Percentiles rank a stretch among this genome's conserved stretches.
Conservation (phyloP, 495 filamentous ascomycete genomes). For the Trichoderma asperelloides region DNA sequence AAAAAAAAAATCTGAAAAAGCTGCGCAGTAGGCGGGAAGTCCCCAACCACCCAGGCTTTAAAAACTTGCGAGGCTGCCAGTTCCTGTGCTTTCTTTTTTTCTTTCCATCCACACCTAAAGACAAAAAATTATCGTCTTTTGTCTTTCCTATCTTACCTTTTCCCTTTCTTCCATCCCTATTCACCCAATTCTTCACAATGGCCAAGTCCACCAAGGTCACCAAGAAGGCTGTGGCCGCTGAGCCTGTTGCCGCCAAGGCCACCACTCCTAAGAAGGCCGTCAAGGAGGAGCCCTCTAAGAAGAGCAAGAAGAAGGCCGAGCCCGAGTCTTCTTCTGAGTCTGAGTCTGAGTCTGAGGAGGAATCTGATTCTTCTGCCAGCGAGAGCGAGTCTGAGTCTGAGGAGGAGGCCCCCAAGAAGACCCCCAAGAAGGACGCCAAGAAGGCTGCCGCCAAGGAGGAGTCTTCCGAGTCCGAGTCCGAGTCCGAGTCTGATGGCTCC, state of each 20-base stretch:
- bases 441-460: slow-evolving; percentile 21
- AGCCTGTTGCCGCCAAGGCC: slow-evolving; percentile 34
- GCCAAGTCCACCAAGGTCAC: slow-evolving; percentile 34
- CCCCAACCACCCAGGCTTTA: slow-evolving; percentile 15
- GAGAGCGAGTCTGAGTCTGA: slow-evolving; percentile 25
- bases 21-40: slow-evolving; percentile 12
- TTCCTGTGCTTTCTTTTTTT: slow-evolving; percentile 10
- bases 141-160: slow-evolving; percentile 15
- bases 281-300: slow-evolving; percentile 36
- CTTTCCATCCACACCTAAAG: slow-evolving; percentile 11
- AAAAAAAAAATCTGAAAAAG: slow-evolving; percentile 14
- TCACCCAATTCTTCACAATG: slow-evolving; percentile 32
- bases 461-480: slow-evolving; percentile 20
- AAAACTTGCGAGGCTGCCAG: slow-evolving; percentile 13
- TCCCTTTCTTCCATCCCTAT: slow-evolving; percentile 12
- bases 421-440: slow-evolving; percentile 21
- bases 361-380: slow-evolving; percentile 26
- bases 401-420: slow-evolving; percentile 37
- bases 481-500: slow-evolving; percentile 29
- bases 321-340: slow-evolving; percentile 28
- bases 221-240: slow-evolving; percentile 13
- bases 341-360: slow-evolving; percentile 14
- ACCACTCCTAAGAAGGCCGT: slow-evolving; percentile 31
- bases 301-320: slow-evolving; percentile 40
- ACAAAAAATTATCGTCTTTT: slow-evolving; percentile 13